These are phyloP conservation scores for Mortierella sp. DNA, from an alignment of 371 early-diverging fungal genomes.

Conservation along the genomic window DNA sequence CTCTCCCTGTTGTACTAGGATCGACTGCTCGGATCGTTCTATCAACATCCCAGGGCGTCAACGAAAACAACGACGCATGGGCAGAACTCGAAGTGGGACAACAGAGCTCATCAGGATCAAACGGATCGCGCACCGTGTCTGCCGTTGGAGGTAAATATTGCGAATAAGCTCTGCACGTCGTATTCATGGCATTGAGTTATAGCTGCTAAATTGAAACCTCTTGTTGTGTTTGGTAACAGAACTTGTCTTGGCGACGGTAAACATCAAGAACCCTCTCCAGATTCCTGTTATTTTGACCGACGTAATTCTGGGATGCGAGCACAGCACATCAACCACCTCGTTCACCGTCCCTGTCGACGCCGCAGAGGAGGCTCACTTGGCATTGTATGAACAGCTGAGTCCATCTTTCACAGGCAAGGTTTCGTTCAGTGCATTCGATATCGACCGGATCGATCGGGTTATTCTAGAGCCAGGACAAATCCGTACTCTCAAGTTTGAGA, in stretches of 20 bases:
- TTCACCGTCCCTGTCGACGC: constrained; percentile 52
- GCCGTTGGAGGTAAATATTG: constrained; percentile 44
- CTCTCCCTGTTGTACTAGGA: constrained; percentile 53
- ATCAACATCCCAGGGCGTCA: constrained; percentile 46
- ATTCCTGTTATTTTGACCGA: constrained; percentile 60
- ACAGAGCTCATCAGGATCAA: constrained; percentile 14
- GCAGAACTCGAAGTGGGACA: constrained; percentile 28
- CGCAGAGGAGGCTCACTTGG: constrained; percentile 53
- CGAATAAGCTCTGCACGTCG: background rate
- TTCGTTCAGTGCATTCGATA: constrained; percentile 44
- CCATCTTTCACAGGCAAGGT: constrained; percentile 49
- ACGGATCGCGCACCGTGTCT: constrained; percentile 41
- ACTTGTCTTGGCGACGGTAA: constrained; percentile 42
- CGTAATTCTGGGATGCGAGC: constrained; percentile 73
- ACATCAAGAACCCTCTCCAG: constrained; percentile 56
- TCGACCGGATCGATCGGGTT: constrained; percentile 50
- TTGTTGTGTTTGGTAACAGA: constrained; percentile 26
- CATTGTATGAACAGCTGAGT: constrained; percentile 49
- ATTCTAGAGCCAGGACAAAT: constrained; percentile 52
- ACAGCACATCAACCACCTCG: constrained; percentile 60
- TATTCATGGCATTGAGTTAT: background rate
- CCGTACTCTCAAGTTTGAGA: constrained; percentile 71
- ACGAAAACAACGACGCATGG: constrained; percentile 48
- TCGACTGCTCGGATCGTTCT: constrained; percentile 49
- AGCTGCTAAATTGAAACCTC: background rate